Evolutionary conservation across 768 basidiomycete genomes (phyloP), one percentile per base, ranked within the genome.

Genomic region (Lentinus brumalis): DNA sequence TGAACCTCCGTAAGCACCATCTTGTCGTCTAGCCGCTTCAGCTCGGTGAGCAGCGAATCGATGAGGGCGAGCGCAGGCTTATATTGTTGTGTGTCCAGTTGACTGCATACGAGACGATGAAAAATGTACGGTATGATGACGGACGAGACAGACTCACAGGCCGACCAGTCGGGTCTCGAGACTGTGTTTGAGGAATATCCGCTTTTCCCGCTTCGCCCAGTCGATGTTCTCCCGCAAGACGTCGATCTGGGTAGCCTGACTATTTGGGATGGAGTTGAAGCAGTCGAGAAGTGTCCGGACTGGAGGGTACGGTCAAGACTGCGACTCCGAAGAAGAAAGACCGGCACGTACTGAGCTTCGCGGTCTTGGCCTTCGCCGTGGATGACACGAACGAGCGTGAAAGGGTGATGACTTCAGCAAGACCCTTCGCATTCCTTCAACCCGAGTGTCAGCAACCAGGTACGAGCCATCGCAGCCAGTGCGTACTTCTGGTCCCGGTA

Each of bases 1-100:
- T 96, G 95, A 0, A 98, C 95, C 72, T 98, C 96, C 3, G 96
- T 98, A 32, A 99, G 81, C 62, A 98, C 92, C 85, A 96, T 90
- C 80, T 98, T 98, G 77, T 98, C 97, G 73, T 99, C 96, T 30
- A 99, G 79, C 29, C 88, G 85, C 75, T 92, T 94, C 18, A 99
- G 84, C 74, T 98, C 97, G 1, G 88, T 88, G 38, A 98, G 81
- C n/a, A 99, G 84, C 0, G 81, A 79, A 61, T 96, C 94, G 63
- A 98, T 95, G 52, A 94, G 82, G 0, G 83, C 69, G 14, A 98
- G 81, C 0, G 96, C 94, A 0, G 86, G 82, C 67, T 90, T 87
- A 79, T 86, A 92, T 67, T 91, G 85, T 29, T 83, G 78, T 0
- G 86, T 80, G 60, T 94, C 92, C 29, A 97, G 81, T 69, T 91